These are phyloP conservation scores for Amanita subjunquillea DNA, from an alignment of 768 basidiomycete species.

Conservation along the genomic window DNA sequence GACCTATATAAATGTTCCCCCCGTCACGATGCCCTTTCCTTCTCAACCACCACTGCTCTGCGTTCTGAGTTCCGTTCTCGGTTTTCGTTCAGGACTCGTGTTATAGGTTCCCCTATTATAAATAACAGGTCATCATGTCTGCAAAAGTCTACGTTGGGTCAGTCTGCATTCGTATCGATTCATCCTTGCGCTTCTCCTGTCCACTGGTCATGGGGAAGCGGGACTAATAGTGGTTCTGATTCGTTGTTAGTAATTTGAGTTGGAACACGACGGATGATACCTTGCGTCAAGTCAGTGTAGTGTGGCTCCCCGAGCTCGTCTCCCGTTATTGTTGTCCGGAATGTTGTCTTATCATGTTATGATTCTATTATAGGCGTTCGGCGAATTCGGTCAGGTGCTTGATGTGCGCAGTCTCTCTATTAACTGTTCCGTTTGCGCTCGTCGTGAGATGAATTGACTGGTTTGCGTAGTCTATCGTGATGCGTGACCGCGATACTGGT, in stretches of 20 bases:
- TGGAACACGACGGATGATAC: conserved; percentile 95
- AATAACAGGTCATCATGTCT: conserved; percentile 52
- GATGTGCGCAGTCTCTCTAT: conserved; percentile 72
- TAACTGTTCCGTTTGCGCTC: conserved; percentile 16
- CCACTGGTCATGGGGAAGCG: conserved; percentile 29
- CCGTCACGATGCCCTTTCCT: conserved; percentile 14
- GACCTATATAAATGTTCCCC: conserved; percentile 30
- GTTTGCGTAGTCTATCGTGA: conserved; percentile 78
- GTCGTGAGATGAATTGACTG: conserved; percentile 25
- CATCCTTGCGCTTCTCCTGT: conserved; percentile 36
- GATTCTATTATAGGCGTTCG: conserved; percentile 70
- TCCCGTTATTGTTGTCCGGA: conserved; percentile 19
- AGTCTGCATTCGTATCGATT: conserved; percentile 55
- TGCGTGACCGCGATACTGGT: conserved; percentile 97
- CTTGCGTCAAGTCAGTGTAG: conserved; percentile 76
- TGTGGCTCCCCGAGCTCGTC: conserved; percentile 21
- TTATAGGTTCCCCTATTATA: conserved; percentile 46
- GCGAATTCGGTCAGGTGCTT: conserved; percentile 66
- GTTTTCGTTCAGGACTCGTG: conserved; percentile 46
- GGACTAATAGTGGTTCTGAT: conserved; percentile 48
- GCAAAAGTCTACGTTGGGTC: conserved; percentile 91
- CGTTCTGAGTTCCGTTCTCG: conserved; percentile 44
- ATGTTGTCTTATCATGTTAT: conserved; percentile 41
- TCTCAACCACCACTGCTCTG: conserved; percentile 33
- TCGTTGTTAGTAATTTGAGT: conserved; percentile 77